Evolutionary conservation across 2,329 filamentous ascomycete genomes (phyloP), one percentile per base, ranked within the genome.

Genomic region (Mycosphaerella sp.): DNA sequence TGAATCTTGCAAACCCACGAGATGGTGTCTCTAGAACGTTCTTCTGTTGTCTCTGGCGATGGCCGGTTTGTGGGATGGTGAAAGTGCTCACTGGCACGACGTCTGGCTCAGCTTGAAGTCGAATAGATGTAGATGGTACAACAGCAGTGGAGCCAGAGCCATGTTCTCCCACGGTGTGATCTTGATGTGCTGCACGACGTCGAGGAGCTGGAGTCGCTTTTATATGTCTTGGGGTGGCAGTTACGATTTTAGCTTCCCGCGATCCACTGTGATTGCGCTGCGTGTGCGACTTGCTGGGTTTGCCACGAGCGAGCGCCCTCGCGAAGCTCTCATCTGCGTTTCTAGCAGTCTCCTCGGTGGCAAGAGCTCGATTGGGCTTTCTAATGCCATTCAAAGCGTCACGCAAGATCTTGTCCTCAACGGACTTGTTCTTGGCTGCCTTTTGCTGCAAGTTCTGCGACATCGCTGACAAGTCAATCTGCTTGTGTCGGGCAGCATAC

Each of bases 311-410:
- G 16, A 62, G 62, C 8, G 60, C 63, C 49, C 64, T 61, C 3
- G 60, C 65, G 48, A 67, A 66, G 40, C 82, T 79, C 59, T 78
- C 78, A 64, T 89, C 84, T 4, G 80, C 78, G 21, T 80, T 83
- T 57, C 87, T 85, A 3, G 79, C 80, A 50, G 86, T 75, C 34
- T 81, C 78, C 60, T 82, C 83, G 28, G 82, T 81, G 10, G 84
- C 85, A 36, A 86, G 74, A 17, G 80, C 78, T 41, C 87, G 79
- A 62, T 91, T 89, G 1, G 87, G 87, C 67, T 84, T 88, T 65
- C 86, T 84, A 37, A 91, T 67, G 8, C 82, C 79, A 5, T 79
- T 79, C 44, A 93, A 90, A 7, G 87, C 87, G 52, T 87, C 80
- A 58, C 81, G 80, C 30, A 56, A 34, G 62, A 89, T 84, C 25